Base-by-base conservation (phyloP, 345 rosid species). In the Toxicodendron radicans region DNA sequence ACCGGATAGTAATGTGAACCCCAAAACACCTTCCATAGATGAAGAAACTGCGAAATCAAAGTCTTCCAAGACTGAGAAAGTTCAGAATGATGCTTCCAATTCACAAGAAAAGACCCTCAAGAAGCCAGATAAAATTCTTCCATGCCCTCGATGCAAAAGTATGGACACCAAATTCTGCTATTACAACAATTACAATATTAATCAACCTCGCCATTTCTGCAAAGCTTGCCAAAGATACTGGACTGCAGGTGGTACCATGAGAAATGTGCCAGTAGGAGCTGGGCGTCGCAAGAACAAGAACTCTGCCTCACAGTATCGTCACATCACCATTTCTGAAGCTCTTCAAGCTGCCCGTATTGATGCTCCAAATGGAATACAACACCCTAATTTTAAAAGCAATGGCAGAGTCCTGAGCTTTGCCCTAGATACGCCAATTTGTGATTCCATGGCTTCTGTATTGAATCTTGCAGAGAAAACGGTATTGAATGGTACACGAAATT, bases 201-300 rank as follows among this genome's bases (percentile, higher is more conserved):
- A 94, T 78, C 97, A 94, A 76, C 98, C 98, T 10, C 87, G 97
- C 35, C 96, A 94, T 83, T 94, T 94, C 81, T 94, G 98, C 85
- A 94, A 89, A 70, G 89, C 97, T 16, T 94, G 98, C 80, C 98
- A 94, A 76, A 87, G 98, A 76, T 94, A 94, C 70, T 94, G 97
- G 97, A 94, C 97, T 5, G 94, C 96, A 0, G 96, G 98, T 7
- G 98, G 98, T 3, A 89, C 94, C 49, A 92, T 94, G 98, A 92
- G 98, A 77, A 94, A 89, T 58, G 93, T 92, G 1, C 93, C 98
- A 0, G 91, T 94, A 0, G 98, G 97, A 13, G 97, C 98, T 14
- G 98, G 98, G 9, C 89, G 98, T 6, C 85, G 98, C 82, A 94
- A 90, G 87, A 92, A 89, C 86, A 94, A 92, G 87, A 90, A 81